Evolutionary conservation across 495 filamentous ascomycete genomes (phyloP), one percentile per base, ranked within the genome.

Genomic region (Acidiella bohemica): DNA sequence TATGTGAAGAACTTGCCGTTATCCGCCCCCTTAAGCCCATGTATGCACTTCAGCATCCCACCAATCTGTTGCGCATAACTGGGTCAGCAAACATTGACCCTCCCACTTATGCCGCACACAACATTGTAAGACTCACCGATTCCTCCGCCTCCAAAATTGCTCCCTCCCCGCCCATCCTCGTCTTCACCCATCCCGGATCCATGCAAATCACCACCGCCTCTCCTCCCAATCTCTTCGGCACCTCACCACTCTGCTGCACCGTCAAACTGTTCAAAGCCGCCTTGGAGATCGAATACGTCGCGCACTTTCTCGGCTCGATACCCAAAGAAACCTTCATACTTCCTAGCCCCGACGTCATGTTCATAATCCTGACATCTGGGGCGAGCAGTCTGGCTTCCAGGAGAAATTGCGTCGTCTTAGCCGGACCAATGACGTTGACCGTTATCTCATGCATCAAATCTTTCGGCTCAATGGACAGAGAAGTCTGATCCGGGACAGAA

Each of bases 201-300:
- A 53, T 46, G 32, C 50, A 46, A 7, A 53, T 34, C n/a, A 53
- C 50, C 10, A 56, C 39, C n/a, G 19, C 22, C 22, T 34, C 45
- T 32, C 59, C 39, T 11, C 57, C 50, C 8, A 31, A 36, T 37
- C 46, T 56, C 16, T 48, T 42, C 23, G 46, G 46, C 11, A 66
- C 25, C 26, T 62, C 56, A 7, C 39, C 50, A 22, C 53, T 52
- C 39, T 66, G 62, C 42, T 67, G 64, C n/a, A 59, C 47, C 5
- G 48, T 60, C 38, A 67, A 50, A 55, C 61, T 61, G 38, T 67
- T 65, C 16, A 67, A 28, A 19, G 51, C 63, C 6, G 60, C 64
- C 40, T 67, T 67, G 40, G 52, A 55, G 26, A 67, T 61, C 9
- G 48, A 53, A 39, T 67, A 67, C 0, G 60, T 53, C 3, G 57